Evolutionary conservation across 495 filamentous ascomycete genomes (phyloP).

Genomic region (Daldinia vernicosa): DNA sequence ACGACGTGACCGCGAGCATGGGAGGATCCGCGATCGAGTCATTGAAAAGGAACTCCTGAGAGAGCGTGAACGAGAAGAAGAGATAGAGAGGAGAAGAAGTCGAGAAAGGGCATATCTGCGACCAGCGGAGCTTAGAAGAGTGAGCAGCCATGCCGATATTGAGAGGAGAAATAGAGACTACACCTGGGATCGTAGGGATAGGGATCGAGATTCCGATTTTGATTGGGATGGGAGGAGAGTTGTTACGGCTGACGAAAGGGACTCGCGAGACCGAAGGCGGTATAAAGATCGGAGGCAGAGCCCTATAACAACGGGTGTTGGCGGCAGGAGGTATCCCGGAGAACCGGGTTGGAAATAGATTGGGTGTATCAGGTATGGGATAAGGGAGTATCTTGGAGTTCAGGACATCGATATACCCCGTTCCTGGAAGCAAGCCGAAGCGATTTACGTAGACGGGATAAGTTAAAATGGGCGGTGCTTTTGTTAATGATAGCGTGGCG

Average conservation of each 20-base stretch:
- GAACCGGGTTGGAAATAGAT: constrained; percentile 28
- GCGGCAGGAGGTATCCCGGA: constrained; percentile 50
- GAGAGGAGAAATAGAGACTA: constrained; percentile 46
- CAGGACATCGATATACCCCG: background rate
- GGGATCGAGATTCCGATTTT: constrained; percentile 41
- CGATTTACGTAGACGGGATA: background rate
- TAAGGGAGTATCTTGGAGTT: constrained; percentile 14
- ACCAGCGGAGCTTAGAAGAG: constrained; percentile 47
- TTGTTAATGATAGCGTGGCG: background rate
- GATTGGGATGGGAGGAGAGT: constrained; percentile 46
- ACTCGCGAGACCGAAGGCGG: constrained; percentile 40
- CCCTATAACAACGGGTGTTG: constrained; percentile 49
- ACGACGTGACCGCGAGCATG: constrained; percentile 39
- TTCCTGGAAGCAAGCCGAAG: background rate
- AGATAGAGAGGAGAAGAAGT: constrained; percentile 40
- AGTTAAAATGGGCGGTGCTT: background rate
- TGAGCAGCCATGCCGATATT: constrained; percentile 56
- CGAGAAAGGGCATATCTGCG: constrained; percentile 46
- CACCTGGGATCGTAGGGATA: constrained; percentile 45
- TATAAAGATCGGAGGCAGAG: constrained; percentile 42
- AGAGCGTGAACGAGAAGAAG: constrained; percentile 43
- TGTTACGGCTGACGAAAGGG: constrained; percentile 42
- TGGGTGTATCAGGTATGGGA: background rate
- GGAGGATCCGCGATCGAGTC: constrained; percentile 41
- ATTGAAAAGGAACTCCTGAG: constrained; percentile 43